A percentile compares a stretch with the other conserved stretches of the same genome.
These are phyloP conservation scores for Pleurotus pulmonarius DNA, from an alignment of 768 basidiomycete species.

Conservation along the genomic window DNA sequence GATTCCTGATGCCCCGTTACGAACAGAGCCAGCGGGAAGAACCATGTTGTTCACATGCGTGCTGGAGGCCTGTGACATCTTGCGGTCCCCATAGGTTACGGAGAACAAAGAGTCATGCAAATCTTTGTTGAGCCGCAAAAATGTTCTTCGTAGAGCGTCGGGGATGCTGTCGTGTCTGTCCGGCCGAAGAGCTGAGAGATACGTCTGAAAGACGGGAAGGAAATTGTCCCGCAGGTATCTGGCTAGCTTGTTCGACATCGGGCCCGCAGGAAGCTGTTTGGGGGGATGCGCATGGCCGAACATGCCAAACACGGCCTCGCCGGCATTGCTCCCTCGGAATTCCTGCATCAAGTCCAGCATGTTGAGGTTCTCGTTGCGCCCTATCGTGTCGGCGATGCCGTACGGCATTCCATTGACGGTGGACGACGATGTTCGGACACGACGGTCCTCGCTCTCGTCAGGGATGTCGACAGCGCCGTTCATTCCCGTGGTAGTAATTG, in stretches of 20 bases:
- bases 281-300: slow-evolving; percentile 73
- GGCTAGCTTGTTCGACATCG: slow-evolving; percentile 64
- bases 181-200: slow-evolving; percentile 48
- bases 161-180: slow-evolving; percentile 50
- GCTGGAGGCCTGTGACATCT: slow-evolving; percentile 66
- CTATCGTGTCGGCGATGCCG: slow-evolving; percentile 92
- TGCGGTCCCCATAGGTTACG: slow-evolving; percentile 36
- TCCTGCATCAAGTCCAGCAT: slow-evolving; percentile 93
- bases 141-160: slow-evolving; percentile 84
- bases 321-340: slow-evolving; percentile 66
- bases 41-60: slow-evolving; percentile 26
- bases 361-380: slow-evolving; percentile 70
- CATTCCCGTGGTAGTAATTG: slow-evolving; percentile 63
- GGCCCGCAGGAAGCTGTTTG: slow-evolving; percentile 34
- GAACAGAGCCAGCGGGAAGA: slow-evolving; percentile 47
- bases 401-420: slow-evolving; percentile 92
- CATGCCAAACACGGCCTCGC: slow-evolving; percentile 91
- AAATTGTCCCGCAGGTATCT: slow-evolving; percentile 87
- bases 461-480: slow-evolving; percentile 58
- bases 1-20: slow-evolving; percentile 79
- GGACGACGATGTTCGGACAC: slow-evolving; percentile 87
- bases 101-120: slow-evolving; percentile 62
- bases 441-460: slow-evolving; percentile 82
- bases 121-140: slow-evolving; percentile 81
- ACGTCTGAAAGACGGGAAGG: slow-evolving; percentile 51